Evolutionary conservation across 1,139 yeast genomes (phyloP).

Genomic region (Diutina rugosa): DNA sequence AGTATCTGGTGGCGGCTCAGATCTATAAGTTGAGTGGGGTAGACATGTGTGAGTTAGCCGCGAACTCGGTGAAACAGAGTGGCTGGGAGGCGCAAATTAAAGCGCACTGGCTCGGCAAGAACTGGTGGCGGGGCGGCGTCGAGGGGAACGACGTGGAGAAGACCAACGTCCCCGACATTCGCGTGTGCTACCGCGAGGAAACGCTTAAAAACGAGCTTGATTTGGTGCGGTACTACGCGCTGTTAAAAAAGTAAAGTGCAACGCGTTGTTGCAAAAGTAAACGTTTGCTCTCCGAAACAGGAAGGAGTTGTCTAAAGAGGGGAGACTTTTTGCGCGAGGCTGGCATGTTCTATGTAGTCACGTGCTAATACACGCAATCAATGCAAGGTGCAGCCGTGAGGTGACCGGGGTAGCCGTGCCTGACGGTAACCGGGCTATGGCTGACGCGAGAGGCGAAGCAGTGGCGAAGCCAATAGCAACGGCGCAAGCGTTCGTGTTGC

Average conservation of each 20-base stretch:
- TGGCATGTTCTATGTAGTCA: not conserved
- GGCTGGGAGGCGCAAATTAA: slow-evolving; percentile 85
- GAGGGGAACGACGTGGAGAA: slow-evolving; percentile 83
- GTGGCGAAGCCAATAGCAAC: not conserved
- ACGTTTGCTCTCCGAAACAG: not conserved
- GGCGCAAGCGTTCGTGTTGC: too few species aligned
- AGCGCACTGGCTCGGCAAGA: slow-evolving; percentile 83
- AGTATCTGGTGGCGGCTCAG: slow-evolving; percentile 95
- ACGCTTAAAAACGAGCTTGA: slow-evolving; percentile 67
- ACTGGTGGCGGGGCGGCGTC: slow-evolving; percentile 48
- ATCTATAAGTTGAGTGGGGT: slow-evolving; percentile 87
- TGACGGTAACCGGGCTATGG: not conserved
- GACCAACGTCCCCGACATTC: slow-evolving; percentile 86
- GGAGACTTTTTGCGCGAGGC: not conserved
- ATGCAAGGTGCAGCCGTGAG: not conserved
- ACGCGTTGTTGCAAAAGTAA: not conserved
- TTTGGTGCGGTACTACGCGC: slow-evolving; percentile 49
- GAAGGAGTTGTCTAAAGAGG: not conserved
- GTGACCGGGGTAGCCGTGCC: not conserved
- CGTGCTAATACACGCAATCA: not conserved
- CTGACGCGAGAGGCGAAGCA: too few species aligned
- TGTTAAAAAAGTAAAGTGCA: not conserved
- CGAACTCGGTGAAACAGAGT: slow-evolving; percentile 74
- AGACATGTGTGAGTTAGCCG: slow-evolving; percentile 92
- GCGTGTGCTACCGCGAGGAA: slow-evolving; percentile 72